Percentiles rank a stretch among this genome's conserved stretches.
Evolutionary conservation across 306 rosid species (phyloP).

Genomic region (Spatholobus suberectus): DNA sequence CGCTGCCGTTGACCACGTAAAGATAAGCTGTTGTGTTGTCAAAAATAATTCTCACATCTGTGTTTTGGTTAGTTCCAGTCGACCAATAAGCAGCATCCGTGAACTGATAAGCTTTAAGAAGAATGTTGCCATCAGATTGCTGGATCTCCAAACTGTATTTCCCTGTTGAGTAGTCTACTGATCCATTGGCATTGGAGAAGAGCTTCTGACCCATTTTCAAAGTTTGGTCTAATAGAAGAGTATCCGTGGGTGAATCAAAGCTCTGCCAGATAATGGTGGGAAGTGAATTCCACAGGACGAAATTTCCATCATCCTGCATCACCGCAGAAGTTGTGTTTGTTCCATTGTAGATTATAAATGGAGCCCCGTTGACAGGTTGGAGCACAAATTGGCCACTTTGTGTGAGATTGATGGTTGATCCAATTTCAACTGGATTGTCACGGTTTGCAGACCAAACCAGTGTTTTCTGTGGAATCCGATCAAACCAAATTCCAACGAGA

Average conservation of each 20-base stretch:
- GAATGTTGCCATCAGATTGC: slow-evolving; percentile 39
- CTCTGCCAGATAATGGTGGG: slow-evolving; percentile 37
- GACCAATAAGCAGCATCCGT: slow-evolving; percentile 33
- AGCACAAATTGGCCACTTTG: slow-evolving; percentile 13
- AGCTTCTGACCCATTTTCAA: slow-evolving; percentile 30
- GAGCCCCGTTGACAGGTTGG: slow-evolving; percentile 7
- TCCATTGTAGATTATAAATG: slow-evolving; percentile 11
- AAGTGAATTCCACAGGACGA: slow-evolving; percentile 19
- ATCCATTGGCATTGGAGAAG: slow-evolving; percentile 44
- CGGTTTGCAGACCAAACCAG: slow-evolving; percentile 53
- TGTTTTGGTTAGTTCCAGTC: not conserved
- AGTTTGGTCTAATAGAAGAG: slow-evolving; percentile 45
- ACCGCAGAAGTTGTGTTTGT: slow-evolving; percentile 14
- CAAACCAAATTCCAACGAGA: slow-evolving; percentile 46
- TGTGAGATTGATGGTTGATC: slow-evolving; percentile 42
- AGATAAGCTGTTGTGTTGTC: slow-evolving; percentile 36
- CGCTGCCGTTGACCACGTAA: slow-evolving; percentile 30
- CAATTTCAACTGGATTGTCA: slow-evolving; percentile 26
- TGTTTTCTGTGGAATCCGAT: slow-evolving; percentile 26
- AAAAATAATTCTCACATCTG: slow-evolving; percentile 32
- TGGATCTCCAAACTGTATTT: slow-evolving; percentile 42
- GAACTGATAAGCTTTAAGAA: slow-evolving; percentile 30
- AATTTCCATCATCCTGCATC: slow-evolving; percentile 41
- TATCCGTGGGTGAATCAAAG: slow-evolving; percentile 48
- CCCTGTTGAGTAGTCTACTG: slow-evolving; percentile 45